Percentiles rank a stretch among this genome's conserved stretches.
These are phyloP conservation scores for Calonectria henricotiae DNA, from an alignment of 2,329 filamentous ascomycete species.

Conservation along the genomic window DNA sequence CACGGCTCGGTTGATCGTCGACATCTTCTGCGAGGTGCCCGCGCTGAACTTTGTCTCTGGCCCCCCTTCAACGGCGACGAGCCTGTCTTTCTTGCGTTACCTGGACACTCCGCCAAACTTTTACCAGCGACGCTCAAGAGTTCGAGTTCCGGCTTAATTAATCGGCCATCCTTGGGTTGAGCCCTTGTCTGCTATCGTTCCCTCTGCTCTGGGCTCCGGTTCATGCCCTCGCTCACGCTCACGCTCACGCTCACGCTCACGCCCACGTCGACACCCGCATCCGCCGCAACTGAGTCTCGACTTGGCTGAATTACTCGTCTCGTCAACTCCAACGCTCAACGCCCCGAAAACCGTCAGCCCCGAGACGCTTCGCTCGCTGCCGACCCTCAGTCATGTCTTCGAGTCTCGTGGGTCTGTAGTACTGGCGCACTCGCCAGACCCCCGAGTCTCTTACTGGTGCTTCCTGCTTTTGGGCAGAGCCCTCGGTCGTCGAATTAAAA, in stretches of 20 bases:
- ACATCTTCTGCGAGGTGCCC: conserved; percentile 43
- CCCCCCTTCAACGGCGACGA: conserved; percentile 48
- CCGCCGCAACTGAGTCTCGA: conserved; percentile 28
- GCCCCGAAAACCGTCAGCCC: conserved; percentile 41
- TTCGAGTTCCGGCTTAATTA: conserved; percentile 30
- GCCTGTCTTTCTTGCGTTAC: conserved; percentile 20
- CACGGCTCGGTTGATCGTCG: conserved; percentile 36
- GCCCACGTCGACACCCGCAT: conserved; percentile 26
- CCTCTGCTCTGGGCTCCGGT: conserved; percentile 36
- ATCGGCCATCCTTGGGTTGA: conserved; percentile 32
- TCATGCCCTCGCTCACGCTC: conserved; percentile 35
- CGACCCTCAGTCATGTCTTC: conserved; percentile 65
- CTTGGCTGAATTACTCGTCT: neutral
- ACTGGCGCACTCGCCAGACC: conserved; percentile 66
- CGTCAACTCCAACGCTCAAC: conserved; percentile 29
- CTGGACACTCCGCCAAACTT: conserved; percentile 21
- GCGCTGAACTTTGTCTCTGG: conserved; percentile 52
- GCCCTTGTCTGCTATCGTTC: conserved; percentile 25
- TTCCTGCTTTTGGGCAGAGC: conserved; percentile 41
- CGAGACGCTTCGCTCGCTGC: conserved; percentile 50
- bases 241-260: conserved; percentile 28
- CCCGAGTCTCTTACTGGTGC: conserved; percentile 53
- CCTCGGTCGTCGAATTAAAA: conserved; percentile 36
- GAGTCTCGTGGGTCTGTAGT: conserved; percentile 63
- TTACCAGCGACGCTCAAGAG: conserved; percentile 24